Evolutionary conservation across 441 rosid species (phyloP), one percentile per base, ranked within the genome.

Genomic region (Gossypium trilobum): DNA sequence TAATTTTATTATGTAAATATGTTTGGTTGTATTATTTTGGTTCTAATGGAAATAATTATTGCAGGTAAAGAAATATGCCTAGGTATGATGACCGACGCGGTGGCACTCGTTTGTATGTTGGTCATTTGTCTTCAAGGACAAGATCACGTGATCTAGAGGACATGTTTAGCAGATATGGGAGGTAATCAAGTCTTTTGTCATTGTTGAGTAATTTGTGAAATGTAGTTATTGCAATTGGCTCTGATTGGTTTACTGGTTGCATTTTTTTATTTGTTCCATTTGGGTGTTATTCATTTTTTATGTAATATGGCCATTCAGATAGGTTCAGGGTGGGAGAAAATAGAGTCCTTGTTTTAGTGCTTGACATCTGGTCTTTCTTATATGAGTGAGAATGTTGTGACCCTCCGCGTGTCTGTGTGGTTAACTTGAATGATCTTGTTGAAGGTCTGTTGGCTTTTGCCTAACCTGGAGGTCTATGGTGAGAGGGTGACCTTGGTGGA

Each of bases 391-490:
- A 74, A 71, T 62, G 82, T 73, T 78, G 77, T 68, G 65, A 63
- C 78, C 81, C 64, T 69, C 81, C 73, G 58, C 71, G 74, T 77
- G 82, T 80, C 82, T 68, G 82, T 83, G 72, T 83, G 85, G 83
- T 79, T 86, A 80, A 86, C 90, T 56, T 77, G 81, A 75, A 77
- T 84, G 90, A 84, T 84, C 79, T 86, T 84, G 81, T 86, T 86
- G 90, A 86, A 86, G 88, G 90, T 86, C 81, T 84, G 83, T 80
- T 83, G 90, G 87, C 82, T 82, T 81, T 78, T 85, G 86, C 88
- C 87, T 83, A 87, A 86, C 90, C 86, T 81, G 89, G 87, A 85
- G 90, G 85, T 82, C 87, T 84, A 79, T 87, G 87, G 87, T 88
- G 88, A 83, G 82, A 84, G 88, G 87, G 84, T 85, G 85, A 57